A percentile compares a stretch with the other conserved stretches of the same genome.
Evolutionary conservation across 257 asterid species (phyloP).

Genomic region (Solanum paucissectum): DNA sequence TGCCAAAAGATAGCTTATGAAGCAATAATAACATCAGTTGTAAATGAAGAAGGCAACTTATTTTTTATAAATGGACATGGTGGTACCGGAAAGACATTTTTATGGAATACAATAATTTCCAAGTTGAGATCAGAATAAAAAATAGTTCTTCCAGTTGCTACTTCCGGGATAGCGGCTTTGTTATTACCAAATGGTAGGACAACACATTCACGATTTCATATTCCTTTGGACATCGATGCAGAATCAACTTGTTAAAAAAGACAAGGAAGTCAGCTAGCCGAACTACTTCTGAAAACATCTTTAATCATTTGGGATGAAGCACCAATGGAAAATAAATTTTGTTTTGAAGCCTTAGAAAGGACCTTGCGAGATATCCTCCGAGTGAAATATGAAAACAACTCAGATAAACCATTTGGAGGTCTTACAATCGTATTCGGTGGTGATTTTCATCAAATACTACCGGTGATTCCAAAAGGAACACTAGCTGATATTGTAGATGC

Average conservation of each 20-base stretch:
- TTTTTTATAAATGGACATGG: neutral
- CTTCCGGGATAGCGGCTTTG: neutral
- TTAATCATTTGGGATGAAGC: neutral
- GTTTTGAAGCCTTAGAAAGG: neutral
- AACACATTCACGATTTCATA: neutral
- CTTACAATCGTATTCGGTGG: neutral
- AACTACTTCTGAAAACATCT: neutral
- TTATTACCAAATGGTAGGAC: neutral
- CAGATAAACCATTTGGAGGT: neutral
- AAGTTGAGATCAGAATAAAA: neutral
- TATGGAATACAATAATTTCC: neutral
- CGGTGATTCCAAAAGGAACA: neutral
- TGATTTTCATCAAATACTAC: neutral
- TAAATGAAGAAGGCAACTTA: neutral
- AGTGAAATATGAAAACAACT: neutral
- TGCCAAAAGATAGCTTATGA: neutral
- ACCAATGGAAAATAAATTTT: neutral
- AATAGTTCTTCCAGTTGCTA: neutral
- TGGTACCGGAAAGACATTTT: neutral
- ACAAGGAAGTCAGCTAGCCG: neutral
- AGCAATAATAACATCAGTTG: neutral
- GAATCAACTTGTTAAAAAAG: neutral
- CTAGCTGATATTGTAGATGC: neutral
- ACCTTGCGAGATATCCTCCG: neutral
- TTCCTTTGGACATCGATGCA: neutral